Evolutionary conservation across 2,329 filamentous ascomycete species (phyloP).

Genomic region (Aureobasidium sp.): DNA sequence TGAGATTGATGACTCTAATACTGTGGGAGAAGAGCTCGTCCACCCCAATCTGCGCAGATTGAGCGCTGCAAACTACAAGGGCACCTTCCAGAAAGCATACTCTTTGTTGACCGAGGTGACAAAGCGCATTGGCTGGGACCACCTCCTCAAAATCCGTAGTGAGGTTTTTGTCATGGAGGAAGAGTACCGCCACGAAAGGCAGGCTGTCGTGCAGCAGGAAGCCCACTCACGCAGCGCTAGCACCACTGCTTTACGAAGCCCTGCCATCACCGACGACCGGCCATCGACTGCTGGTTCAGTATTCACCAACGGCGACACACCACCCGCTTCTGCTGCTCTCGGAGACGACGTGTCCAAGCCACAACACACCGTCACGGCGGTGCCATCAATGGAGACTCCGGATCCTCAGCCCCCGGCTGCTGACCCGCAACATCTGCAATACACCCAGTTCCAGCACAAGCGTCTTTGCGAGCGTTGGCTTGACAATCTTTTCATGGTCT

Average conservation of each 20-base stretch:
- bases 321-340: slow-evolving; percentile 23
- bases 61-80: slow-evolving; percentile 81
- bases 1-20: slow-evolving; percentile 86
- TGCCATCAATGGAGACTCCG: slow-evolving; percentile 25
- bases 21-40: slow-evolving; percentile 73
- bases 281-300: slow-evolving; percentile 29
- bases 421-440: slow-evolving; percentile 59
- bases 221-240: slow-evolving; percentile 61
- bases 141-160: slow-evolving; percentile 86
- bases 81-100: slow-evolving; percentile 93
- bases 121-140: slow-evolving; percentile 94
- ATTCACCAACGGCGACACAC: slow-evolving; percentile 23
- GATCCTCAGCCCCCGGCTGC: slow-evolving; percentile 23
- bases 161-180: slow-evolving; percentile 99
- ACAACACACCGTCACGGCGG: slow-evolving; percentile 25
- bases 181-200: slow-evolving; percentile 84
- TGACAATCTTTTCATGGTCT: slow-evolving; percentile 97
- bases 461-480: slow-evolving; percentile 95
- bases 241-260: slow-evolving; percentile 66
- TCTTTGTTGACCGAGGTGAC: slow-evolving; percentile 91
- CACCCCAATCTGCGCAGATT: slow-evolving; percentile 80
- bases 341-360: slow-evolving; percentile 30
- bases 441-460: slow-evolving; percentile 93
- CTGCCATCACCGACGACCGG: slow-evolving; percentile 31
- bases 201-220: slow-evolving; percentile 33